These are phyloP conservation scores for Eustoma russellianum DNA, from an alignment of 257 asterid species.

Conservation along the genomic window DNA sequence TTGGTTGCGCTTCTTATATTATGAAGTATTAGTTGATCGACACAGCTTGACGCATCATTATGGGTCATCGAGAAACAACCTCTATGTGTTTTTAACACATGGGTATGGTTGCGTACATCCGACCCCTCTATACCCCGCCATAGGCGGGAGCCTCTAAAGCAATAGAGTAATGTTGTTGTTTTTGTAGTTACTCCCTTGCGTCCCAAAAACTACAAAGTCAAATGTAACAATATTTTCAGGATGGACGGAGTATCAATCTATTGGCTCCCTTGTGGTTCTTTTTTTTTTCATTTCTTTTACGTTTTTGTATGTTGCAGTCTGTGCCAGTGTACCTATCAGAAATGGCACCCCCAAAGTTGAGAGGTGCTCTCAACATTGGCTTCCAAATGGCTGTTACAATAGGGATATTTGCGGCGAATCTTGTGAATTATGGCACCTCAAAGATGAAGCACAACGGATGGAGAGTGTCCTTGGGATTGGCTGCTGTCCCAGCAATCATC, in stretches of 20 bases:
- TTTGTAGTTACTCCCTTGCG: neutral
- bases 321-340: slow-evolving; percentile 65
- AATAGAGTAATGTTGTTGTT: too few species aligned
- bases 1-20: too few species aligned
- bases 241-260: too few species aligned
- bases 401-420: slow-evolving; percentile 38
- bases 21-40: too few species aligned
- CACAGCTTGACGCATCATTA: too few species aligned
- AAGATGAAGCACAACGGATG: slow-evolving; percentile 34
- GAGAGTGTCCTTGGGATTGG: slow-evolving; percentile 46
- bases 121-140: too few species aligned
- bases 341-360: slow-evolving; percentile 54
- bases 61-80: too few species aligned
- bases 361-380: slow-evolving; percentile 57
- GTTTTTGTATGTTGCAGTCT: slow-evolving; percentile 22
- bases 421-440: slow-evolving; percentile 39
- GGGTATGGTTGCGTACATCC: too few species aligned
- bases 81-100: too few species aligned
- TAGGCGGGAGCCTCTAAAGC: too few species aligned
- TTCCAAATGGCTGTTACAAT: slow-evolving; percentile 47
- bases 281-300: too few species aligned
- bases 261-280: too few species aligned
- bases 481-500: slow-evolving; percentile 41
- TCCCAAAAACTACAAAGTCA: neutral
- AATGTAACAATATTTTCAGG: neutral